phyloP scores from a whole-genome alignment of 2,329 filamentous ascomycete genomes.

The Penicillium hesseltinei region DNA sequence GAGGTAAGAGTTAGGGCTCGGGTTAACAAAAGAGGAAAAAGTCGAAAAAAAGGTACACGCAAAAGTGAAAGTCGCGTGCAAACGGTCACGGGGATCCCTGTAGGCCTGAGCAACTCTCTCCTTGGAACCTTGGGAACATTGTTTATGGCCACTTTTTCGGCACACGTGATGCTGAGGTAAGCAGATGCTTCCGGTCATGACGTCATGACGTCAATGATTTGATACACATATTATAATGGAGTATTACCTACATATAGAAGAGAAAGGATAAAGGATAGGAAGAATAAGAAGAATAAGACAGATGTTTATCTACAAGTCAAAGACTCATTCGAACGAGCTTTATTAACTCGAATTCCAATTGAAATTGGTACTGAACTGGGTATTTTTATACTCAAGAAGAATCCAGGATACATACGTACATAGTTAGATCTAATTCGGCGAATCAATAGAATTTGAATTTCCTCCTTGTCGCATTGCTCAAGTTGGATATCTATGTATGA shows the following conservation, averaged over 20 bases:
- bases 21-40: neutral
- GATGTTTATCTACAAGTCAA: neutral
- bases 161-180: slow-evolving; percentile 22
- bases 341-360: neutral
- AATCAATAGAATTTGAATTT: neutral
- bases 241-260: too few relatives aligned
- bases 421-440: neutral
- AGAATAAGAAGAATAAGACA: too few relatives aligned
- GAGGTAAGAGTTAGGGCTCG: neutral
- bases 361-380: neutral
- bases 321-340: neutral
- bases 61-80: slow-evolving; percentile 6
- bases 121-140: slow-evolving; percentile 14
- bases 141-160: slow-evolving; percentile 23
- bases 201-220: slow-evolving; percentile 21
- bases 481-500: neutral
- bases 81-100: slow-evolving; percentile 14
- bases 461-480: neutral
- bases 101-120: slow-evolving; percentile 10
- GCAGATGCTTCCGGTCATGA: slow-evolving; percentile 5
- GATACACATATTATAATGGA: neutral
- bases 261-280: too few relatives aligned
- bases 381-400: neutral
- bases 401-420: neutral
- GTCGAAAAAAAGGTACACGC: neutral